Evolutionary conservation across 768 basidiomycete genomes (phyloP).

Genomic region (Mrakia hoshinonis): DNA sequence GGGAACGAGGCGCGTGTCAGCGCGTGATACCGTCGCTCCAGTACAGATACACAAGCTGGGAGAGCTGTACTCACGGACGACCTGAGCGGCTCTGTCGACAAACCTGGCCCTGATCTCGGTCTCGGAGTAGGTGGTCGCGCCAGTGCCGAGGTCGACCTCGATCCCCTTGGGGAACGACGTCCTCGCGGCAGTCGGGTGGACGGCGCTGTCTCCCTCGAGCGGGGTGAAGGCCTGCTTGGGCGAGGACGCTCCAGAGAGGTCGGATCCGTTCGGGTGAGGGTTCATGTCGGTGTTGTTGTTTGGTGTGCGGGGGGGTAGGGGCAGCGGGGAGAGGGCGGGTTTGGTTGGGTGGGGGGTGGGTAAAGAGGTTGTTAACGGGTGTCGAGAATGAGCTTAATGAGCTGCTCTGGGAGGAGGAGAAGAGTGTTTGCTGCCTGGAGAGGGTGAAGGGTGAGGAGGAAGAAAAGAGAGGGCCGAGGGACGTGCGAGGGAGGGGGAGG

Average conservation of each 20-base stretch:
- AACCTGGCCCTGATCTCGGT: constrained; percentile 76
- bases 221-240: neutral
- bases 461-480: neutral
- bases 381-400: constrained; percentile 9
- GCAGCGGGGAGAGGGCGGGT: neutral
- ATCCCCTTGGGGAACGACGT: constrained; percentile 52
- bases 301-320: neutral
- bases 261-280: constrained; percentile 26
- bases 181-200: constrained; percentile 80
- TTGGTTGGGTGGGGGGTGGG: neutral
- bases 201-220: neutral
- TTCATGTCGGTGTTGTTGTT: constrained; percentile 4
- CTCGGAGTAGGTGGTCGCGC: constrained; percentile 69
- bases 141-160: constrained; percentile 63
- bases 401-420: constrained; percentile 17
- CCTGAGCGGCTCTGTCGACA: constrained; percentile 60
- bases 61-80: constrained; percentile 21
- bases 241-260: constrained; percentile 13
- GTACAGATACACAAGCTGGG: neutral
- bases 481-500: neutral
- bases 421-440: constrained; percentile 13
- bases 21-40: too few species aligned
- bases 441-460: neutral
- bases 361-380: neutral
- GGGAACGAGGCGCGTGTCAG: constrained; percentile 35